These are phyloP conservation scores for Vigna reflexopilosa DNA, from an alignment of 306 rosid species.

Conservation along the genomic window DNA sequence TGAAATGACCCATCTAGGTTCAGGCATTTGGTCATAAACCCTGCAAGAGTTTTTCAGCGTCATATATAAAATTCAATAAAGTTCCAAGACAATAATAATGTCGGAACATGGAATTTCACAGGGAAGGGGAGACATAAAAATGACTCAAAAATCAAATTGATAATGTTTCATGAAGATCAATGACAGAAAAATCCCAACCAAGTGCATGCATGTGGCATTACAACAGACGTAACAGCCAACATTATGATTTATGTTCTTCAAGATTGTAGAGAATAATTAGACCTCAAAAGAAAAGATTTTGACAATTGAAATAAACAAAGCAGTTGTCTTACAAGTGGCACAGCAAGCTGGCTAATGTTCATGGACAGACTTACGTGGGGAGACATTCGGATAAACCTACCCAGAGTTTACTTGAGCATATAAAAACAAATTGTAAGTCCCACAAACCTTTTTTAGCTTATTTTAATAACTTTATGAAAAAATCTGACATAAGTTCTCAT, in stretches of 20 bases:
- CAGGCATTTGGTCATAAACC: conserved; percentile 99
- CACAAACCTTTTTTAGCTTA: neutral
- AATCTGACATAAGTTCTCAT: neutral
- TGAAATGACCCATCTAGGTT: conserved; percentile 97
- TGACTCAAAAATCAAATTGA: neutral
- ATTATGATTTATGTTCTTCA: conserved; percentile 5
- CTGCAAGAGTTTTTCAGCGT: conserved; percentile 53
- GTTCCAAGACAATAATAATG: neutral
- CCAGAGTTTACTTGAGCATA: neutral
- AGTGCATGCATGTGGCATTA: neutral
- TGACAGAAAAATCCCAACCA: conserved; percentile 18
- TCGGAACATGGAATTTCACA: neutral
- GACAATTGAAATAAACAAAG: neutral
- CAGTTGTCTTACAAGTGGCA: neutral
- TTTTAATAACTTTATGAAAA: neutral
- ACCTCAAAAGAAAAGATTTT: neutral
- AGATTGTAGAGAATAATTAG: conserved; percentile 10
- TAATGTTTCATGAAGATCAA: neutral
- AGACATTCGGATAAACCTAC: neutral
- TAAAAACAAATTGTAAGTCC: neutral
- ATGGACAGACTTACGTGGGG: neutral
- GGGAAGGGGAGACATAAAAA: neutral
- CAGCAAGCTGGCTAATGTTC: conserved; percentile 20
- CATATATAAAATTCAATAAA: neutral
- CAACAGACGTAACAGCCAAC: neutral